Conservation (phyloP, 345 rosid species). For the Linum tenue region DNA sequence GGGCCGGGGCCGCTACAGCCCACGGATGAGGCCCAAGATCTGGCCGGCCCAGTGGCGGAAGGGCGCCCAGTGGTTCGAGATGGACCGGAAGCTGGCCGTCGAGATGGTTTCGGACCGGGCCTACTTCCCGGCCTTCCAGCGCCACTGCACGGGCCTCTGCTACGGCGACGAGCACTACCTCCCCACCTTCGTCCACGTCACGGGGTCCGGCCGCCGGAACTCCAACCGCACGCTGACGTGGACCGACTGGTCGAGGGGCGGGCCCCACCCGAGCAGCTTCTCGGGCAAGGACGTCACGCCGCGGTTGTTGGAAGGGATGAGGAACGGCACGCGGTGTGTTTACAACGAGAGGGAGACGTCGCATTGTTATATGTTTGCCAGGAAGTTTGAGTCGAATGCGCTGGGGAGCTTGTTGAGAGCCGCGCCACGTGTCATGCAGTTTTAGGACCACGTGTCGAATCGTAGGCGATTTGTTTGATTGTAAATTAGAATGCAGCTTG, state of each 20-base stretch:
- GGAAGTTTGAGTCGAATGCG: too few species aligned
- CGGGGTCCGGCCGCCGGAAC: too few species aligned
- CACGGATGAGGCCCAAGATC: not conserved
- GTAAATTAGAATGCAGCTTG: too few species aligned
- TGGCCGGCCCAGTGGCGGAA: not conserved
- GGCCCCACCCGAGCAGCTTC: not conserved
- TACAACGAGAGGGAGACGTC: too few species aligned
- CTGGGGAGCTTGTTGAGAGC: too few species aligned
- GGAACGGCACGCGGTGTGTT: too few species aligned
- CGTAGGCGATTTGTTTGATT: too few species aligned
- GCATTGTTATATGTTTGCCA: too few species aligned
- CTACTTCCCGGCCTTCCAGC: not conserved
- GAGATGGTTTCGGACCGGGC: not conserved
- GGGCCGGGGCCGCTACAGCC: not conserved
- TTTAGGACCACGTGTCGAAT: too few species aligned
- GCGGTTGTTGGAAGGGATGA: too few species aligned
- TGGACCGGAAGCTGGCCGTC: not conserved
- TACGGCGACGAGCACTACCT: not conserved
- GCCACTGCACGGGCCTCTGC: not conserved
- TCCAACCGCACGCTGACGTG: not conserved
- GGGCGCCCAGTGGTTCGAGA: not conserved
- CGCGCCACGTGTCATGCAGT: too few species aligned
- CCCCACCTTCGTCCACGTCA: not conserved
- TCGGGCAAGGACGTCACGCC: too few species aligned
- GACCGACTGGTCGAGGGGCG: not conserved